These are phyloP conservation scores for Phytomonas serpens DNA, from an alignment of 208 protist genomes.

Conservation along the genomic window DNA sequence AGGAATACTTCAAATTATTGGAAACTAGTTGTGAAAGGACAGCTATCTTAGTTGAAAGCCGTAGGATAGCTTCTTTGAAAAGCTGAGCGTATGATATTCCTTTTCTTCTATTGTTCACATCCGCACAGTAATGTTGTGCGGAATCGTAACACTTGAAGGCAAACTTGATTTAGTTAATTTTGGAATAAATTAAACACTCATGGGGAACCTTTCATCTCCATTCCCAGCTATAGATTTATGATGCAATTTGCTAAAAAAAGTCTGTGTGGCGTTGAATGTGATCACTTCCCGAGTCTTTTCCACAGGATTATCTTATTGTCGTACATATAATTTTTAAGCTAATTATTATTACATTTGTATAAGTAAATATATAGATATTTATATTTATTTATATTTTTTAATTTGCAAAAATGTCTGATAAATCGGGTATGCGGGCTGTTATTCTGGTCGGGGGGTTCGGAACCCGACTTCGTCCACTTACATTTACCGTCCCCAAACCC, in stretches of 20 bases:
- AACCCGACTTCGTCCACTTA: constrained; percentile 95
- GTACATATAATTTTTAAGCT: background rate
- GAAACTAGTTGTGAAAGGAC: background rate
- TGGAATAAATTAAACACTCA: background rate
- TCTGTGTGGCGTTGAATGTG: background rate
- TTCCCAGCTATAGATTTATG: background rate
- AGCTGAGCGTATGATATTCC: background rate
- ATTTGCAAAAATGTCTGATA: constrained; percentile 1
- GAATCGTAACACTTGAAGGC: background rate
- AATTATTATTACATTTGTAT: background rate
- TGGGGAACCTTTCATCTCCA: background rate
- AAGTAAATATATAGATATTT: constrained; percentile 4
- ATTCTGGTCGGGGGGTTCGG: constrained; percentile 96
- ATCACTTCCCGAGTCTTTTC: background rate
- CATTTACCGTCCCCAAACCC: constrained; percentile 95
- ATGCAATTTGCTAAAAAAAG: background rate
- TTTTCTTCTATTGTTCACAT: background rate
- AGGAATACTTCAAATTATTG: background rate
- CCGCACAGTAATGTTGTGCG: background rate
- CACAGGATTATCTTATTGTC: background rate
- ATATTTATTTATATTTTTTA: background rate
- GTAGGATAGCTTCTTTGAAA: background rate
- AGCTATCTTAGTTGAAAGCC: background rate
- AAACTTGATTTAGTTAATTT: background rate
- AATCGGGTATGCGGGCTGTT: constrained; percentile 89